Percentiles rank a stretch among this genome's conserved stretches.
These are phyloP conservation scores for Podospora comata DNA, from an alignment of 495 filamentous ascomycete genomes.

Conservation along the genomic window DNA sequence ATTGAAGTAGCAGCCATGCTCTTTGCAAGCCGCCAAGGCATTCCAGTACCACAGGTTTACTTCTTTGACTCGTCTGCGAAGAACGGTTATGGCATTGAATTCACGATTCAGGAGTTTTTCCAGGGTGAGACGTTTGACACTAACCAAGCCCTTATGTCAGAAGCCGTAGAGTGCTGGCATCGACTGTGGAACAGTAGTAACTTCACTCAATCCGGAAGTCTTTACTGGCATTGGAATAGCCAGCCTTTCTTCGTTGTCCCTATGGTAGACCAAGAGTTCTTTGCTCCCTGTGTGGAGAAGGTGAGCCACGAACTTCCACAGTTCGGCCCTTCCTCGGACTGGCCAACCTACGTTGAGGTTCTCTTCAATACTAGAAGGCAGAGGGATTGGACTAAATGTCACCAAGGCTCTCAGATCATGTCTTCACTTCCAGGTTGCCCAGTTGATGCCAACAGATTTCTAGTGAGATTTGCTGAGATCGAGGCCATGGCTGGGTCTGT, in stretches of 20 bases:
- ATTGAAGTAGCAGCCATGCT: constrained; percentile 13
- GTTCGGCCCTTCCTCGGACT: not conserved
- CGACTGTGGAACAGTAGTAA: not conserved
- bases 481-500: not conserved
- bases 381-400: not conserved
- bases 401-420: not conserved
- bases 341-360: not conserved
- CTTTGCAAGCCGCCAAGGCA: not conserved
- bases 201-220: constrained; percentile 5
- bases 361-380: not conserved
- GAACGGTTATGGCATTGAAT: constrained; percentile 6
- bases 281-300: not conserved
- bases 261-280: constrained; percentile 1
- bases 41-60: constrained; percentile 10
- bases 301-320: not conserved
- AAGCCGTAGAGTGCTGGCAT: not conserved
- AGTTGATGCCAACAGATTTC: not conserved
- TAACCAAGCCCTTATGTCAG: not conserved
- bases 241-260: constrained; percentile 8
- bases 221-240: constrained; percentile 11
- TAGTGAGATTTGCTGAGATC: not conserved
- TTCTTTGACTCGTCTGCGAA: constrained; percentile 14
- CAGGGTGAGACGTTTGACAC: not conserved
- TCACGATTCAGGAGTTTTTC: constrained; percentile 9
- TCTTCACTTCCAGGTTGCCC: not conserved